Evolutionary conservation across 495 filamentous ascomycete genomes (phyloP).

Genomic region (Recurvomyces mirabilis): DNA sequence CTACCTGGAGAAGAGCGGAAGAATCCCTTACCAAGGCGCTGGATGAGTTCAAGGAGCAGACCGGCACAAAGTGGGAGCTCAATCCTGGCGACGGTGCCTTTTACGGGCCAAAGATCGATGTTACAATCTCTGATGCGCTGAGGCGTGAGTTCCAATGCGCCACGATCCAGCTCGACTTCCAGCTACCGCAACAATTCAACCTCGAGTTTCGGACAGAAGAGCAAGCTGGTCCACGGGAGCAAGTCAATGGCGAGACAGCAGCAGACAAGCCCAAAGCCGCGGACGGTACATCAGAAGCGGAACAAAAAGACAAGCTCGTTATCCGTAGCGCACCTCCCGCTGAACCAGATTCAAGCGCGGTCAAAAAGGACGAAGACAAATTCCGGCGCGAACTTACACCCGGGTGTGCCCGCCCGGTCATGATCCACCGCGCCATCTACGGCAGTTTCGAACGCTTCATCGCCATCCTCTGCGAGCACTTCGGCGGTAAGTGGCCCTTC

Average conservation of each 20-base stretch:
- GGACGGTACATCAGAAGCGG: conserved; percentile 29
- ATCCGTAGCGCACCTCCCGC: conserved; percentile 18
- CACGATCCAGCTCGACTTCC: conserved; percentile 95
- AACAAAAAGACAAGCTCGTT: conserved; percentile 23
- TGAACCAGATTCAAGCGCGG: conserved; percentile 18
- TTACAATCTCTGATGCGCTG: conserved; percentile 74
- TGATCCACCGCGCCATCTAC: conserved; percentile 92
- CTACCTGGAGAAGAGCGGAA: conserved; percentile 83
- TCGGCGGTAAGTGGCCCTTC: conserved; percentile 96
- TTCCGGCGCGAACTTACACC: conserved; percentile 41
- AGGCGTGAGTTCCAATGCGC: conserved; percentile 78
- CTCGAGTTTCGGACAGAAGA: conserved; percentile 73
- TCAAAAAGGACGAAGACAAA: conserved; percentile 16
- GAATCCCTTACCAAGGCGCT: conserved; percentile 63
- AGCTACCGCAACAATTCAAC: conserved; percentile 74
- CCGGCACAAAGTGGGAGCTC: conserved; percentile 67
- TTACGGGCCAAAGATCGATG: conserved; percentile 93
- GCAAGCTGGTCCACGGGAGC: conserved; percentile 12
- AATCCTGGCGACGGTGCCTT: conserved; percentile 94
- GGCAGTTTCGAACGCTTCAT: conserved; percentile 92
- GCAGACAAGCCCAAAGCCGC: conserved; percentile 28
- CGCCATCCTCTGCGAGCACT: conserved; percentile 87
- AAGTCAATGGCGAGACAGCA: conserved; percentile 28
- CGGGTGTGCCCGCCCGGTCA: conserved; percentile 83
- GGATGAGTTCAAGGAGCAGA: conserved; percentile 55